Evolutionary conservation across 257 asterid species (phyloP).

Genomic region (Rehmannia glutinosa): DNA sequence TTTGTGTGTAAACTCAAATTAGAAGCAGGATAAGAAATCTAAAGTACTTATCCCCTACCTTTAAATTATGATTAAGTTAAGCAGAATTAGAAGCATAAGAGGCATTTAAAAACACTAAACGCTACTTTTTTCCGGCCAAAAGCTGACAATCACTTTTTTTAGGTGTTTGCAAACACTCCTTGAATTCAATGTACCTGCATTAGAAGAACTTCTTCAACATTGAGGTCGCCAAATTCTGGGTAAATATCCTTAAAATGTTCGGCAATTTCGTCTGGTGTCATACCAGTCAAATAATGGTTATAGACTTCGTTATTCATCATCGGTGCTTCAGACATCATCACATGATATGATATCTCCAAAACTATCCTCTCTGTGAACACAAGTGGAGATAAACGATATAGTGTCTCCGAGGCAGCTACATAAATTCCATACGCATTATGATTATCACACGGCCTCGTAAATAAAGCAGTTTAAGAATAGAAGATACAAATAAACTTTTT

Average conservation of each 20-base stretch:
- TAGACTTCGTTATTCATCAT: slow-evolving; percentile 38
- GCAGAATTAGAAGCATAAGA: not conserved
- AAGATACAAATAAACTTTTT: not conserved
- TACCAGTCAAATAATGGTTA: slow-evolving; percentile 38
- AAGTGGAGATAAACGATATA: not conserved
- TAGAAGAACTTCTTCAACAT: slow-evolving; percentile 68
- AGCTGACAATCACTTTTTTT: not conserved
- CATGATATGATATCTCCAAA: slow-evolving; percentile 3
- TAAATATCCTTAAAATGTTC: slow-evolving; percentile 58
- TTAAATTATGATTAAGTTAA: not conserved
- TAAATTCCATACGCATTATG: not conserved
- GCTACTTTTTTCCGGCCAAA: too few relatives aligned
- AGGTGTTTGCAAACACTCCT: too few relatives aligned
- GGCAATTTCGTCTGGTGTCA: slow-evolving; percentile 68
- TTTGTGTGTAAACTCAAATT: not conserved
- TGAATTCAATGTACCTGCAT: slow-evolving; percentile 47
- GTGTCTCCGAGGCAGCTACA: not conserved
- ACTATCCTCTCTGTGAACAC: slow-evolving; percentile 11
- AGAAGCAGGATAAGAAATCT: not conserved
- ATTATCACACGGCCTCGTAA: not conserved
- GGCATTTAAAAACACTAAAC: not conserved
- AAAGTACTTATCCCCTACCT: not conserved
- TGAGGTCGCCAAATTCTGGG: slow-evolving; percentile 79
- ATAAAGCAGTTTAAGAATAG: not conserved
- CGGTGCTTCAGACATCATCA: slow-evolving; percentile 43